These are phyloP conservation scores for Neurospora africana DNA, from an alignment of 495 filamentous ascomycete species.

Conservation along the genomic window DNA sequence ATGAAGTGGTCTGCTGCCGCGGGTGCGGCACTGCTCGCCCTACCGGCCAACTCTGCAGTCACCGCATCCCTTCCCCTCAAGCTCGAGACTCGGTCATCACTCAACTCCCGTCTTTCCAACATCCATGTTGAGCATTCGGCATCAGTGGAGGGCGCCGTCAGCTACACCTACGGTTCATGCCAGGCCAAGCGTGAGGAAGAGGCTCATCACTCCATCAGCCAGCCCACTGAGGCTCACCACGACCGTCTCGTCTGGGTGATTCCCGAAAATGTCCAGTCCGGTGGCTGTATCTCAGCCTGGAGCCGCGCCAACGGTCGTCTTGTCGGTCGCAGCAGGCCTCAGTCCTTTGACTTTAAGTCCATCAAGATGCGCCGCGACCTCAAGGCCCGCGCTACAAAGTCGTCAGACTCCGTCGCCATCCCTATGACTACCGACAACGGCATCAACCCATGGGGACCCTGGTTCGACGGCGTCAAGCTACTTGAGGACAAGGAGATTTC, in stretches of 20 bases:
- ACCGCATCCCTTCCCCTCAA: slow-evolving; percentile 19
- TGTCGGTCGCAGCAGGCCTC: slow-evolving; percentile 34
- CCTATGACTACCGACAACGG: slow-evolving; percentile 37
- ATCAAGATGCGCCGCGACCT: slow-evolving; percentile 1
- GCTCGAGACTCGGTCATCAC: slow-evolving; percentile 23
- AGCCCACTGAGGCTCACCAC: slow-evolving; percentile 6
- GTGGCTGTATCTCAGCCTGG: slow-evolving; percentile 47
- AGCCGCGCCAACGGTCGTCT: slow-evolving; percentile 20
- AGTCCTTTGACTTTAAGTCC: slow-evolving; percentile 12
- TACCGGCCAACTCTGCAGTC: background rate
- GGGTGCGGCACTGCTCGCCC: background rate
- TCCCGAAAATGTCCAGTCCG: slow-evolving; percentile 30
- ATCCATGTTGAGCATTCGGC: slow-evolving; percentile 28
- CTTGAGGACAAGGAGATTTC: slow-evolving; percentile 44
- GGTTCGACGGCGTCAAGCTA: slow-evolving; percentile 59
- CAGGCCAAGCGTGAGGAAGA: slow-evolving; percentile 5
- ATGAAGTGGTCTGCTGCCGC: slow-evolving; percentile 1
- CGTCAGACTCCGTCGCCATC: slow-evolving; percentile 12
- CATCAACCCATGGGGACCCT: slow-evolving; percentile 52
- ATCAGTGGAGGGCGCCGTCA: slow-evolving; percentile 19
- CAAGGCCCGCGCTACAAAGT: background rate
- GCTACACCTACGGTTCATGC: slow-evolving; percentile 34
- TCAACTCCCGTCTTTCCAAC: slow-evolving; percentile 36
- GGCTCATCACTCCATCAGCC: slow-evolving; percentile 25
- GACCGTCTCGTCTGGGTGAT: slow-evolving; percentile 44